phyloP scores from a whole-genome alignment of 768 basidiomycete genomes.

The Boletus edulis region DNA sequence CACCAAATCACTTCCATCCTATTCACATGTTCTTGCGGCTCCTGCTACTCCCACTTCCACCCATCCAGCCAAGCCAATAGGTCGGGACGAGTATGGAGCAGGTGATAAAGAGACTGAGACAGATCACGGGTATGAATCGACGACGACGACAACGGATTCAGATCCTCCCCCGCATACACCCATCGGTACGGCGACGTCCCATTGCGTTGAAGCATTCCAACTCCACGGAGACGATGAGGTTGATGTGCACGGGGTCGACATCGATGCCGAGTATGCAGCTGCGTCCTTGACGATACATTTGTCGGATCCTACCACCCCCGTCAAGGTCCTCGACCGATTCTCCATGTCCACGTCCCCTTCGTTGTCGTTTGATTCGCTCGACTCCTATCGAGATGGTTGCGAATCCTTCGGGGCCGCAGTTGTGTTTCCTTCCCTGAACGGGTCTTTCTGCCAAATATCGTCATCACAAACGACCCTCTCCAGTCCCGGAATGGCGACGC shows the following conservation, averaged over 20 bases:
- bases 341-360: slow-evolving; percentile 6
- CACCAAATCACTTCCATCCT: slow-evolving; percentile 1
- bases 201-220: slow-evolving; percentile 3
- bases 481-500: slow-evolving; percentile 2
- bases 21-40: slow-evolving; percentile 2
- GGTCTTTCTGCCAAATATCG: slow-evolving; percentile 17
- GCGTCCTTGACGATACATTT: background rate
- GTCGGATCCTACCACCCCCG: slow-evolving; percentile 16
- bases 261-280: background rate
- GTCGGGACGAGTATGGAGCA: slow-evolving; percentile 1
- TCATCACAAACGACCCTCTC: background rate
- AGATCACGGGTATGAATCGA: slow-evolving; percentile 26
- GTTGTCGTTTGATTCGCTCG: background rate
- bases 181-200: slow-evolving; percentile 7
- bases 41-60: slow-evolving; percentile 3
- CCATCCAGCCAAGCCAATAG: slow-evolving; percentile 4
- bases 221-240: slow-evolving; percentile 16
- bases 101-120: slow-evolving; percentile 22
- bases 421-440: slow-evolving; percentile 27
- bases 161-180: slow-evolving; percentile 28
- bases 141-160: slow-evolving; percentile 27
- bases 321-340: slow-evolving; percentile 13
- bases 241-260: slow-evolving; percentile 4
- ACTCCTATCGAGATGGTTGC: background rate
- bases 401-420: slow-evolving; percentile 14